Evolutionary conservation across 2,329 filamentous ascomycete species (phyloP).

Genomic region (Cladosporium sphaerospermum): DNA sequence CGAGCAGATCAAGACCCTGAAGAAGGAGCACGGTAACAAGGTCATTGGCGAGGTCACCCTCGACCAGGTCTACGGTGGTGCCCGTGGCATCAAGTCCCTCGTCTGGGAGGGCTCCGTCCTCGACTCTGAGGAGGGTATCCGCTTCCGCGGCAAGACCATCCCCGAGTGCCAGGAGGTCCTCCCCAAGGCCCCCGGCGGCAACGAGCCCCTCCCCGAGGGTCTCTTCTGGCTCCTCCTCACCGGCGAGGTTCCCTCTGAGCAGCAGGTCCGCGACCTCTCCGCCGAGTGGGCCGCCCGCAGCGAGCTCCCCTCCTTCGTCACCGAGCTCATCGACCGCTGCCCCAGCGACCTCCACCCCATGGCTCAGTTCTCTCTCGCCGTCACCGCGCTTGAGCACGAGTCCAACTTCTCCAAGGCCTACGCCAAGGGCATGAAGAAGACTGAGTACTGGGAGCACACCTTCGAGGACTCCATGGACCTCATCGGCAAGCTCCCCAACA

Average conservation of each 20-base stretch:
- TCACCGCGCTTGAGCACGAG: conserved; percentile 97
- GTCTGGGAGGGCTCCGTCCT: conserved; percentile 99
- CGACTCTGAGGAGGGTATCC: conserved; percentile 97
- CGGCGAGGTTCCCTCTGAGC: conserved; percentile 93
- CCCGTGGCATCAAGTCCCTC: conserved; percentile 95
- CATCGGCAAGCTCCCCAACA: conserved; percentile 98
- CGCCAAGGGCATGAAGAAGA: conserved; percentile 98
- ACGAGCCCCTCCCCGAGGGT: conserved; percentile 95
- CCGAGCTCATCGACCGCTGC: conserved; percentile 99
- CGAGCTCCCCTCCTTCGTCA: conserved; percentile 94
- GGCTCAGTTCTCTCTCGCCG: conserved; percentile 97
- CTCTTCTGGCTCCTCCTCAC: conserved; percentile 99
- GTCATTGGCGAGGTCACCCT: conserved; percentile 96
- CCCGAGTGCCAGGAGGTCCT: conserved; percentile 97
- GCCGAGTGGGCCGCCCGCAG: conserved; percentile 98
- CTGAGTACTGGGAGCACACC: conserved; percentile 98
- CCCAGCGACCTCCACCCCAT: conserved; percentile 98
- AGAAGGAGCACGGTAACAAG: conserved; percentile 95
- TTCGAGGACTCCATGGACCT: conserved; percentile 99
- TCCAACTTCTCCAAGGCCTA: conserved; percentile 98
- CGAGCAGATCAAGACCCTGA: conserved; percentile 97
- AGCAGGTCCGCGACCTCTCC: conserved; percentile 96
- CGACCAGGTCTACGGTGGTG: conserved; percentile 98
- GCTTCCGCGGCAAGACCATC: conserved; percentile 98
- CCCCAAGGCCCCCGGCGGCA: conserved; percentile 91